phyloP scores from a whole-genome alignment of 148 eudicot species.

The Silene conica region DNA sequence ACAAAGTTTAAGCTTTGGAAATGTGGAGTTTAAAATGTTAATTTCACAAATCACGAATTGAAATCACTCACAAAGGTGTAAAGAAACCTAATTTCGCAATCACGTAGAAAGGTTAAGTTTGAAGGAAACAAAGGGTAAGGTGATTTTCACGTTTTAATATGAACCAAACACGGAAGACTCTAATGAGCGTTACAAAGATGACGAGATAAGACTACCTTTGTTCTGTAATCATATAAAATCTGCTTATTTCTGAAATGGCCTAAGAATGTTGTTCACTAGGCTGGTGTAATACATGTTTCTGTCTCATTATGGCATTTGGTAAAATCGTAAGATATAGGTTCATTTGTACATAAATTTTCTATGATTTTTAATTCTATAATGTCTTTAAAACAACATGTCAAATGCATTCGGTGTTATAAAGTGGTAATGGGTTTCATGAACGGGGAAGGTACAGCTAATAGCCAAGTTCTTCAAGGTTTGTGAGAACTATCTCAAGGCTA shows the following conservation, averaged over 20 bases:
- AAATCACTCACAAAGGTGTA: background rate
- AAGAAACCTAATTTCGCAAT: background rate
- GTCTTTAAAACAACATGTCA: background rate
- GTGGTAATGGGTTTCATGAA: background rate
- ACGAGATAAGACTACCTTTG: background rate
- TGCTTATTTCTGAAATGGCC: background rate
- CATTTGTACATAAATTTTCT: background rate
- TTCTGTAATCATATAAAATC: background rate
- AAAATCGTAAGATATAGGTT: background rate
- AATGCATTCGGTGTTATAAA: no score
- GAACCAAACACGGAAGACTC: background rate
- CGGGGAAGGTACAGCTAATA: background rate
- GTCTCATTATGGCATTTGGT: background rate
- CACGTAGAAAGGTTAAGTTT: background rate
- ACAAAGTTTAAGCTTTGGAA: background rate
- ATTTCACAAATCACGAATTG: background rate
- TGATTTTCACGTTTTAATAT: background rate
- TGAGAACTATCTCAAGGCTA: background rate
- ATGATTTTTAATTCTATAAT: no score
- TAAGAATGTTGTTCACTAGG: background rate
- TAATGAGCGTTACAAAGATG: background rate
- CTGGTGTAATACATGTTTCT: background rate
- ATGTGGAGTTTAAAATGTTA: background rate
- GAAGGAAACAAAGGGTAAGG: background rate
- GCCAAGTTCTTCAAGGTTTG: background rate